Percentiles rank a stretch among this genome's conserved stretches.
phyloP scores from a whole-genome alignment of 2,329 filamentous ascomycete genomes.

The Fusarium sp. region DNA sequence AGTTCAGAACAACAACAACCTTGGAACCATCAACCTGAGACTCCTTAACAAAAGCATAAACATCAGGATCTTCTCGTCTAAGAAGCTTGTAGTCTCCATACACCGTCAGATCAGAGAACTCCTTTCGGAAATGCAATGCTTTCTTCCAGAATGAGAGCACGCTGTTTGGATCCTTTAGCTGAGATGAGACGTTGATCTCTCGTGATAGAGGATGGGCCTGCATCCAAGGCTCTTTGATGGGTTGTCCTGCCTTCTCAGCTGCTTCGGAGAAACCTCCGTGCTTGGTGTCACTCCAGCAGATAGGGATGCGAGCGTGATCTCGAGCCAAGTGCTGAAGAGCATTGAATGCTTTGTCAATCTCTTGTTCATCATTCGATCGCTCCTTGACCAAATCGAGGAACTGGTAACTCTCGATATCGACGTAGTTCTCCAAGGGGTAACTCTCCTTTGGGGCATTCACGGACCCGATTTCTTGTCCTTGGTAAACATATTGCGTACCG shows the following conservation, averaged over 20 bases:
- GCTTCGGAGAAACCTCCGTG: slow-evolving; percentile 50
- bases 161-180: slow-evolving; percentile 54
- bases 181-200: slow-evolving; percentile 66
- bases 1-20: slow-evolving; percentile 48
- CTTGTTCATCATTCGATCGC: slow-evolving; percentile 41
- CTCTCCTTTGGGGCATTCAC: slow-evolving; percentile 67
- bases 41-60: slow-evolving; percentile 47
- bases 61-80: slow-evolving; percentile 34
- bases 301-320: slow-evolving; percentile 73
- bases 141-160: slow-evolving; percentile 48
- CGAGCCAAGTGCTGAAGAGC: slow-evolving; percentile 52
- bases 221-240: slow-evolving; percentile 49
- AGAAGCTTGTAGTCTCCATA: slow-evolving; percentile 49
- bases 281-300: slow-evolving; percentile 65
- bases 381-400: slow-evolving; percentile 47
- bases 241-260: slow-evolving; percentile 45
- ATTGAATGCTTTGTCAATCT: slow-evolving; percentile 49
- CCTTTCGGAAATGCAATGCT: slow-evolving; percentile 42
- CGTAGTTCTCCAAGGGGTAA: slow-evolving; percentile 66
- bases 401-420: slow-evolving; percentile 60
- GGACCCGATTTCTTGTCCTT: slow-evolving; percentile 74
- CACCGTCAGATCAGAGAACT: slow-evolving; percentile 47
- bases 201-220: slow-evolving; percentile 44
- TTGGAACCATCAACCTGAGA: slow-evolving; percentile 33
- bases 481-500: slow-evolving; percentile 73